Conservation (phyloP, 2,329 filamentous ascomycete species). For the Claviceps monticola region DNA sequence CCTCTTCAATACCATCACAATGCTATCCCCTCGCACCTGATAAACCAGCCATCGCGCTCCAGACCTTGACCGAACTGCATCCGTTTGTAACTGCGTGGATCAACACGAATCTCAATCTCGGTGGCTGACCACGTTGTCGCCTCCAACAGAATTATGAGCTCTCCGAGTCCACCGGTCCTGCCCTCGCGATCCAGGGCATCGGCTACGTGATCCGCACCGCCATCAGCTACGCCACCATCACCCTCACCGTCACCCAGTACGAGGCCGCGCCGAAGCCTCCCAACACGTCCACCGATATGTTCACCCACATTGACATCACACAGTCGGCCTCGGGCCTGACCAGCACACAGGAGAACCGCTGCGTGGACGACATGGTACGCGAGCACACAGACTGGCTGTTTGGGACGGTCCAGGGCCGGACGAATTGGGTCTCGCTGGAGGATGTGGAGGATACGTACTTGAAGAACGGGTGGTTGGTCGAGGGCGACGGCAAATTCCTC, state of each 20-base stretch:
- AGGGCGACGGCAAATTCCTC: constrained; percentile 46
- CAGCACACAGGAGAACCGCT: constrained; percentile 45
- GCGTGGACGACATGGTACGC: constrained; percentile 37
- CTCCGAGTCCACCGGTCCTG: constrained; percentile 53
- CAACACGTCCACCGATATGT: constrained; percentile 22
- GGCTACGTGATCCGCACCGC: constrained; percentile 60
- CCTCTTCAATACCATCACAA: too few relatives aligned
- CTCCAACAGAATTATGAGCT: constrained; percentile 56
- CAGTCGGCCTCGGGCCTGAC: constrained; percentile 62
- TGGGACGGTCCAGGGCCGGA: constrained; percentile 51
- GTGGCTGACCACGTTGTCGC: too few relatives aligned
- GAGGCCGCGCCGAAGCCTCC: constrained; percentile 28
- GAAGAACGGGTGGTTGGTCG: constrained; percentile 44
- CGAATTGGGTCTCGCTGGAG: constrained; percentile 32
- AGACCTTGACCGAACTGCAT: too few relatives aligned
- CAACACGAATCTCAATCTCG: too few relatives aligned
- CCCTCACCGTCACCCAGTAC: constrained; percentile 47
- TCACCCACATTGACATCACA: constrained; percentile 55
- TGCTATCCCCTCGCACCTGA: too few relatives aligned
- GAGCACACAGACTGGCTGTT: constrained; percentile 70
- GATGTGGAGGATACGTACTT: constrained; percentile 43
- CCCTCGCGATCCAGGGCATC: constrained; percentile 59
- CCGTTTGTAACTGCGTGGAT: too few relatives aligned
- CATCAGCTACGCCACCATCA: constrained; percentile 55
- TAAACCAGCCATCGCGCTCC: too few relatives aligned